Evolutionary conservation across 495 filamentous ascomycete species (phyloP), one percentile per base, ranked within the genome.

Genomic region (Hypoxylon trugodes): DNA sequence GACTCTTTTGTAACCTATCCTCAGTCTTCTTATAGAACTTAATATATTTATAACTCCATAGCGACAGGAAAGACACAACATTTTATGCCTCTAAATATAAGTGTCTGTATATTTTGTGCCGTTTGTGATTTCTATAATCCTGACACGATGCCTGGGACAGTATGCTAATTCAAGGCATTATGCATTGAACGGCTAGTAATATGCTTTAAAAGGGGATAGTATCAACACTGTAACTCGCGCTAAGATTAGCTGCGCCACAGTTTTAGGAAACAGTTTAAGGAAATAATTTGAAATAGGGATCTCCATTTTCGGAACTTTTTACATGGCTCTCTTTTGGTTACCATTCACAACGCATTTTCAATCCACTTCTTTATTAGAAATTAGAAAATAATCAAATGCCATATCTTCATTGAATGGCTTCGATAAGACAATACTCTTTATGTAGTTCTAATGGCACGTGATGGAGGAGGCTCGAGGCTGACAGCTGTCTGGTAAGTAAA

Each of bases 401-500:
- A 38, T 19, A 43, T 52, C 26, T 46, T 22, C 38, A 36, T 61
- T 66, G 63, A 66, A 61, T 66, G 63, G 63, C 56, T 66, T 61
- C 51, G 33, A 26, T 57, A 32, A 55, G 13, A 57, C 10, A 36
- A 41, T 56, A 46, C 43, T 45, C 45, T 61, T 61, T 61, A 66
- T 70, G 67, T 51, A 52, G 45, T 61, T 58, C 54, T 36, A 45
- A 73, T 74, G 72, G 70, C 73, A 64, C 63, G 74, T 49, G 71
- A 69, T 66, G 69, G 69, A 16, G 69, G 69, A 16, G 73, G 66
- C 26, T 65, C 72, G 24, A 73, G 73, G 50, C 65, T 77, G 42
- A 71, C 76, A 37, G 72, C 75, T 35, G 54, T 81, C 49, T 77
- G 75, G 78, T 81, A 59, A 71, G 74, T 61, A 30, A 24, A 19